phyloP scores from a whole-genome alignment of 2,329 filamentous ascomycete genomes.

The Fonsecaea multimorphosa region DNA sequence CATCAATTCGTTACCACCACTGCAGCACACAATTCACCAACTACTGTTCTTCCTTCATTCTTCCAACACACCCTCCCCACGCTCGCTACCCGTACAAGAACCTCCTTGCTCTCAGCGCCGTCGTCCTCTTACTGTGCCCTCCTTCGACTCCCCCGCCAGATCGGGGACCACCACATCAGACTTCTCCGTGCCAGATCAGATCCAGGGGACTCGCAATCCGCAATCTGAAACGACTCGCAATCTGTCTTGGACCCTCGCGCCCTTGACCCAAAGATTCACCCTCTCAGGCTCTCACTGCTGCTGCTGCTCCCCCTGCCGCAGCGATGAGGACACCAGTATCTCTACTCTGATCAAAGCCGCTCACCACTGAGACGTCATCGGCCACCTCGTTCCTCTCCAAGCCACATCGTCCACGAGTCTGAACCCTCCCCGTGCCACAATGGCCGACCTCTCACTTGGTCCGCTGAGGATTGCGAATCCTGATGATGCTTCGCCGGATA shows the following conservation, averaged over 20 bases:
- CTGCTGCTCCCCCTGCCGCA: conserved; percentile 18
- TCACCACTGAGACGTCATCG: conserved; percentile 28
- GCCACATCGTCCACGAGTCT: conserved; percentile 35
- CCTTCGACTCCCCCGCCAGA: neutral
- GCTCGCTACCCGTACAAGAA: conserved; percentile 18
- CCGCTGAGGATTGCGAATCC: conserved; percentile 97
- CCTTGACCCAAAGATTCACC: neutral
- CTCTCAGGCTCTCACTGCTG: neutral
- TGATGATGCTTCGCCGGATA: conserved; percentile 67
- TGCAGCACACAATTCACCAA: neutral
- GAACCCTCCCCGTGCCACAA: conserved; percentile 20
- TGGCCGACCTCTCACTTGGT: conserved; percentile 73
- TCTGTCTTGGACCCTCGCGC: conserved; percentile 18
- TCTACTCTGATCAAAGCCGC: conserved; percentile 22
- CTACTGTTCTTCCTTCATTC: conserved; percentile 1
- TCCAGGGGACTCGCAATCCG: conserved; percentile 13
- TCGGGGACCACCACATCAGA: conserved; percentile 1
- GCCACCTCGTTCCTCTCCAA: conserved; percentile 18
- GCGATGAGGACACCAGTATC: conserved; percentile 26
- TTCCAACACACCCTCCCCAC: conserved; percentile 8
- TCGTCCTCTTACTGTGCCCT: neutral
- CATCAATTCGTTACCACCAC: neutral
- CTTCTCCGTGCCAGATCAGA: conserved; percentile 11
- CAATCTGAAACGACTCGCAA: conserved; percentile 23
- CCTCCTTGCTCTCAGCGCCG: neutral